Conservation (phyloP, 352 stramenopile genomes). For the Pythium scleroteichum region DNA sequence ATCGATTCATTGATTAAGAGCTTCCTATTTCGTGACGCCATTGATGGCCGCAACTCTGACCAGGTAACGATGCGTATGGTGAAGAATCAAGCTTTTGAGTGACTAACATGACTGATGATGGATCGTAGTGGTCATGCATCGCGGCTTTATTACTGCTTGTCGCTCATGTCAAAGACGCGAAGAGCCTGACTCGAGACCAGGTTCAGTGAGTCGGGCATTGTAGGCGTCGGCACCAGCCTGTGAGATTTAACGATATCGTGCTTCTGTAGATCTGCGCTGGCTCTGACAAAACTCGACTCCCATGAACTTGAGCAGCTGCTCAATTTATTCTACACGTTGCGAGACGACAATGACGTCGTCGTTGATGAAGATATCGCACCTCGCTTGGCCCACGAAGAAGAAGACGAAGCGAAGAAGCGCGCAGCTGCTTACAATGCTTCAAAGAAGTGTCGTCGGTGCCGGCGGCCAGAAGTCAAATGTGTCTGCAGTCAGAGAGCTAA, state of each 20-base stretch:
- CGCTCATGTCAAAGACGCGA: slow-evolving; percentile 46
- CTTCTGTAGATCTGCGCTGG: background rate
- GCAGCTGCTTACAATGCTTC: slow-evolving; percentile 11
- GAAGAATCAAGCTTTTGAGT: too few relatives aligned
- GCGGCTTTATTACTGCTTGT: slow-evolving; percentile 68
- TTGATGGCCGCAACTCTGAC: slow-evolving; percentile 62
- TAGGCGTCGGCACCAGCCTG: background rate
- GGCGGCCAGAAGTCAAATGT: slow-evolving; percentile 59
- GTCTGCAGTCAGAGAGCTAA: slow-evolving; percentile 37
- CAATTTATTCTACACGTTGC: slow-evolving; percentile 62
- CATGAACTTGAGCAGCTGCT: slow-evolving; percentile 70
- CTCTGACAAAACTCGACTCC: slow-evolving; percentile 61
- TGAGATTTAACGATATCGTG: background rate
- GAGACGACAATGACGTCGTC: slow-evolving; percentile 54
- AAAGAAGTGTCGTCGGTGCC: slow-evolving; percentile 74
- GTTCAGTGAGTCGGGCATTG: slow-evolving; percentile 34
- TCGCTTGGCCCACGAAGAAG: slow-evolving; percentile 26
- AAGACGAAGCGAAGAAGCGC: slow-evolving; percentile 21
- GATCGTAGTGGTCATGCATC: slow-evolving; percentile 67
- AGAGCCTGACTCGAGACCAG: slow-evolving; percentile 40
- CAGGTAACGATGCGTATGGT: slow-evolving; percentile 40
- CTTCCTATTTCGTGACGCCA: slow-evolving; percentile 60
- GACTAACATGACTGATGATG: too few relatives aligned
- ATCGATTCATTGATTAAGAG: slow-evolving; percentile 60
- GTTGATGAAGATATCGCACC: slow-evolving; percentile 57